Evolutionary conservation across 306 rosid genomes (phyloP).

Genomic region (Cucurbita argyrosperma): DNA sequence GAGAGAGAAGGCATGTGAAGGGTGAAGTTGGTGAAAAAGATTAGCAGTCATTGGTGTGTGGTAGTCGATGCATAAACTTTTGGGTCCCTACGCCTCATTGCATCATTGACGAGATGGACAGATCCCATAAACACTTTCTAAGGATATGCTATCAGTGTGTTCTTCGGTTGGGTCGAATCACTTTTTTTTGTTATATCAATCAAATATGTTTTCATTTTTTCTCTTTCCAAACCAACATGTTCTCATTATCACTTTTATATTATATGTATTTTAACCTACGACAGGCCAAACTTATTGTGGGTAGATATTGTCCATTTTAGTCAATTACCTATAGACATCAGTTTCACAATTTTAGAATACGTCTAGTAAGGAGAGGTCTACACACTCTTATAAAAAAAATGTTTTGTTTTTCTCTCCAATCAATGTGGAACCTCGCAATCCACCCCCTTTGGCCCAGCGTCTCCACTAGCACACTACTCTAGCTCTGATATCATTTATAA

Average conservation of each 20-base stretch:
- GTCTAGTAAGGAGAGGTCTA: too few species aligned
- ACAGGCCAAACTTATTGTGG: too few species aligned
- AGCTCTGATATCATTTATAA: too few species aligned
- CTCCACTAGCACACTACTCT: too few species aligned
- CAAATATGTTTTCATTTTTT: neutral
- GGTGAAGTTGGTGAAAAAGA: neutral
- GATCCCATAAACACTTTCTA: conserved; percentile 1
- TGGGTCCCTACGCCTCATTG: neutral
- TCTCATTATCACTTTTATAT: neutral
- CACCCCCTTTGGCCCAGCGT: too few species aligned
- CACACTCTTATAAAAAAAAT: too few species aligned
- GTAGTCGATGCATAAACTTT: neutral
- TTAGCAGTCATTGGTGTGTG: neutral
- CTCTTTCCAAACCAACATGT: neutral
- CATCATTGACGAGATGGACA: conserved; percentile 2
- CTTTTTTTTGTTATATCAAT: neutral
- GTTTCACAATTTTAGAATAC: too few species aligned
- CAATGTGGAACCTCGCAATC: too few species aligned
- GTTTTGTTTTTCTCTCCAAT: too few species aligned
- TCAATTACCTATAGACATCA: too few species aligned
- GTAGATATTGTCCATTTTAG: too few species aligned
- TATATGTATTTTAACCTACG: neutral
- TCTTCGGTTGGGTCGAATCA: neutral
- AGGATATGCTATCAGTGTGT: neutral
- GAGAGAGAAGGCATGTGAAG: neutral